phyloP scores from a whole-genome alignment of 306 rosid genomes.

The Quercus rubra region DNA sequence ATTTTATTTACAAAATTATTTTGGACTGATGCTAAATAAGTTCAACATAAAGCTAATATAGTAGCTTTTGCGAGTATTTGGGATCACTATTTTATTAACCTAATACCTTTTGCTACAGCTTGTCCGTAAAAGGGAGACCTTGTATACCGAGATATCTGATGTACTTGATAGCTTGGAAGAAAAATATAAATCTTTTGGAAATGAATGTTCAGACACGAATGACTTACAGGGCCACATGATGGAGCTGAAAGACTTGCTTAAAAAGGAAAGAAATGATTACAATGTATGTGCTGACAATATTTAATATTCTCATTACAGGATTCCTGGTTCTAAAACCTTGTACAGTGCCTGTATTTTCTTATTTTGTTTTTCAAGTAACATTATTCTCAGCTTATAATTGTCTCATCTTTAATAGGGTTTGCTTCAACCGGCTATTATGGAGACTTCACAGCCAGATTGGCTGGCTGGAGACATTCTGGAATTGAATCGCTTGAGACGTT shows the following conservation, averaged over 20 bases:
- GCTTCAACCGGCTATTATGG: slow-evolving; percentile 52
- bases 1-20: slow-evolving; percentile 17
- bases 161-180: slow-evolving; percentile 62
- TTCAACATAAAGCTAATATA: background rate
- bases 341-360: slow-evolving; percentile 12
- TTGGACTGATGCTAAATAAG: slow-evolving; percentile 9
- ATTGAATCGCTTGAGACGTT: slow-evolving; percentile 70
- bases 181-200: slow-evolving; percentile 37
- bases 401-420: slow-evolving; percentile 38
- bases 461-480: slow-evolving; percentile 59
- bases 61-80: slow-evolving; percentile 3
- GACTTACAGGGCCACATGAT: slow-evolving; percentile 53
- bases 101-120: slow-evolving; percentile 42
- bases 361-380: background rate
- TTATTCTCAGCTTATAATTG: slow-evolving; percentile 15
- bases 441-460: slow-evolving; percentile 37
- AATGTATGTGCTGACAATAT: slow-evolving; percentile 52
- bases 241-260: slow-evolving; percentile 69
- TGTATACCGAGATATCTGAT: slow-evolving; percentile 72
- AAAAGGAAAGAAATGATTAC: slow-evolving; percentile 66
- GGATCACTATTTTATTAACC: slow-evolving; percentile 11
- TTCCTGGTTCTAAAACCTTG: slow-evolving; percentile 7
- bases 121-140: slow-evolving; percentile 60
- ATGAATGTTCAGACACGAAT: slow-evolving; percentile 40
- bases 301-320: background rate